phyloP scores from a whole-genome alignment of 257 asterid species.

The Plantago major region DNA sequence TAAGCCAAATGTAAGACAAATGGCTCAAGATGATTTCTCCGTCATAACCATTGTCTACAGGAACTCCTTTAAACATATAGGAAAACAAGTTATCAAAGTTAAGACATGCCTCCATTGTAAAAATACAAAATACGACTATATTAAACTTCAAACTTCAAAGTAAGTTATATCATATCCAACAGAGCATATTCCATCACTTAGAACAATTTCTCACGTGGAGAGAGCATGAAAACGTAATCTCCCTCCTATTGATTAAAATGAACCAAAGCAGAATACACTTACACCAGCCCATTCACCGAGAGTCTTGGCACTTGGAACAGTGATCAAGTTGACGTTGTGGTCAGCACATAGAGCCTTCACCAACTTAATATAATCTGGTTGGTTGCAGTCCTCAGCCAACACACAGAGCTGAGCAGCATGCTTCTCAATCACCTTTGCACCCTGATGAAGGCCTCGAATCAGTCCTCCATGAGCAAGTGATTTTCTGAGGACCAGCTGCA shows the following conservation, averaged over 20 bases:
- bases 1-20: constrained; percentile 25
- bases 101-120: too few relatives aligned
- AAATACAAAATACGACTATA: too few relatives aligned
- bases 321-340: constrained; percentile 25
- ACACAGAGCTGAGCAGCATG: constrained; percentile 29
- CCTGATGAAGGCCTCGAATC: constrained; percentile 23
- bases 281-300: constrained; percentile 36
- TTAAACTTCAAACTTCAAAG: too few relatives aligned
- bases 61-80: too few relatives aligned
- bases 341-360: constrained; percentile 29
- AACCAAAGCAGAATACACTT: constrained; percentile 5
- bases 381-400: constrained; percentile 30
- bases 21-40: constrained; percentile 45
- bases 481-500: constrained; percentile 32
- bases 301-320: constrained; percentile 29
- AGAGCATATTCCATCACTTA: too few relatives aligned
- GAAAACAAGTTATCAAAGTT: too few relatives aligned
- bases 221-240: too few relatives aligned
- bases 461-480: constrained; percentile 28
- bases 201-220: too few relatives aligned
- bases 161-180: too few relatives aligned
- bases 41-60: constrained; percentile 45
- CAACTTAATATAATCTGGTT: constrained; percentile 25
- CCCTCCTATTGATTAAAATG: too few relatives aligned
- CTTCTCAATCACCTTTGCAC: constrained; percentile 28